phyloP scores from a whole-genome alignment of 345 rosid species.

The Eucalyptus paniculata region DNA sequence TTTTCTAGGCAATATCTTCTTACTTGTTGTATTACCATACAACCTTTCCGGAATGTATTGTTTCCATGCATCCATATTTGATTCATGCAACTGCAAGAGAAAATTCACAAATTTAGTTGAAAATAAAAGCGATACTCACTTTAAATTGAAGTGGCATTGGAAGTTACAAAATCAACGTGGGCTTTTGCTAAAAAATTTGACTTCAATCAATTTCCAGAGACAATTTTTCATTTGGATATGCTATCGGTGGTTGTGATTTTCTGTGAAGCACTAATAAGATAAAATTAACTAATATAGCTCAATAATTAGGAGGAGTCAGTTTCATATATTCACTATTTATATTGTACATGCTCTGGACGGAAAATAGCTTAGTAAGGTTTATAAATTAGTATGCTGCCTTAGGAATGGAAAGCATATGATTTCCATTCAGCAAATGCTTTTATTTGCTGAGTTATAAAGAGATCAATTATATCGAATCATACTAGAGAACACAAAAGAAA shows the following conservation, averaged over 20 bases:
- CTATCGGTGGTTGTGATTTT: background rate
- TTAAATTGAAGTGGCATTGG: background rate
- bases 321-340: background rate
- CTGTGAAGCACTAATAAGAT: background rate
- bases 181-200: background rate
- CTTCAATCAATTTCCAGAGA: background rate
- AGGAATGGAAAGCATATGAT: background rate
- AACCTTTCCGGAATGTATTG: background rate
- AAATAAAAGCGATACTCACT: background rate
- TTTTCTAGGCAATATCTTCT: background rate
- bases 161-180: background rate
- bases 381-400: background rate
- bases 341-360: background rate
- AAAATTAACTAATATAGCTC: background rate
- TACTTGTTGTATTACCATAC: background rate
- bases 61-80: background rate
- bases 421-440: background rate
- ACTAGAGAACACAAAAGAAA: no score
- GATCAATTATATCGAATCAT: no score
- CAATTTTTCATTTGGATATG: background rate
- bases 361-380: background rate
- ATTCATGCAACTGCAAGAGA: background rate
- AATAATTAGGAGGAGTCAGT: background rate
- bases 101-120: background rate
- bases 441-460: no score